Evolutionary conservation across 1,284 basidiomycete genomes (phyloP).

Genomic region (Neonothopanus nambi): DNA sequence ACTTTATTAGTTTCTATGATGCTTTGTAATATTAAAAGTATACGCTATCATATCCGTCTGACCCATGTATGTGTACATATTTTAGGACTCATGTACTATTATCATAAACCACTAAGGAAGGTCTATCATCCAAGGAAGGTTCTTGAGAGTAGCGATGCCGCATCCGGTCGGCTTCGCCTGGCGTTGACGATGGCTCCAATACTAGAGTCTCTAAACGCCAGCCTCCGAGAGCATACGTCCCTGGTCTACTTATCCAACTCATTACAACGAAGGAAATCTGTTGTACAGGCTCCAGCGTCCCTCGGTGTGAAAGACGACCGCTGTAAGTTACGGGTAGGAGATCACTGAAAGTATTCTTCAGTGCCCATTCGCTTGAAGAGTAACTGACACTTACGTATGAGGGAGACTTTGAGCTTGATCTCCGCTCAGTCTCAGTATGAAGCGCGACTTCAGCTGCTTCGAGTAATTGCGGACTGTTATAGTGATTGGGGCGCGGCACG

Average conservation of each 20-base stretch:
- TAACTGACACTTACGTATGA: constrained; percentile 34
- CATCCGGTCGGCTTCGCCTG: constrained; percentile 29
- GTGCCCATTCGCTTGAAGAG: constrained; percentile 3
- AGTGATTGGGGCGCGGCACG: constrained; percentile 53
- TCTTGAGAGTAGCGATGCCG: constrained; percentile 56
- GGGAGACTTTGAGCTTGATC: constrained; percentile 25
- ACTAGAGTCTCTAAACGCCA: constrained; percentile 72
- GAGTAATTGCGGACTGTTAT: constrained; percentile 74
- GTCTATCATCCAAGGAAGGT: constrained; percentile 36
- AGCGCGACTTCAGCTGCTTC: constrained; percentile 53
- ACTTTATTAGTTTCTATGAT: neutral
- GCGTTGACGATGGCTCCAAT: constrained; percentile 30
- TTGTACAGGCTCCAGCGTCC: constrained; percentile 51
- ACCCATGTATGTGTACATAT: neutral
- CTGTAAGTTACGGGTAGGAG: constrained; percentile 52
- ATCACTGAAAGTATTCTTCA: constrained; percentile 29
- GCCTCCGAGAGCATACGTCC: constrained; percentile 60
- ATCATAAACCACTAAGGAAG: constrained; percentile 50
- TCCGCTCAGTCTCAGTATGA: constrained; percentile 48
- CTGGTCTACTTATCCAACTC: constrained; percentile 62
- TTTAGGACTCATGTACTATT: constrained; percentile 17
- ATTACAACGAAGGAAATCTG: constrained; percentile 43
- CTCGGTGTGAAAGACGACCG: constrained; percentile 62
- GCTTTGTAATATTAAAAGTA: no score
- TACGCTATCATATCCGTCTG: neutral